Evolutionary conservation across 2,329 filamentous ascomycete species (phyloP), one percentile per base, ranked within the genome.

Genomic region (Curvularia lunata): DNA sequence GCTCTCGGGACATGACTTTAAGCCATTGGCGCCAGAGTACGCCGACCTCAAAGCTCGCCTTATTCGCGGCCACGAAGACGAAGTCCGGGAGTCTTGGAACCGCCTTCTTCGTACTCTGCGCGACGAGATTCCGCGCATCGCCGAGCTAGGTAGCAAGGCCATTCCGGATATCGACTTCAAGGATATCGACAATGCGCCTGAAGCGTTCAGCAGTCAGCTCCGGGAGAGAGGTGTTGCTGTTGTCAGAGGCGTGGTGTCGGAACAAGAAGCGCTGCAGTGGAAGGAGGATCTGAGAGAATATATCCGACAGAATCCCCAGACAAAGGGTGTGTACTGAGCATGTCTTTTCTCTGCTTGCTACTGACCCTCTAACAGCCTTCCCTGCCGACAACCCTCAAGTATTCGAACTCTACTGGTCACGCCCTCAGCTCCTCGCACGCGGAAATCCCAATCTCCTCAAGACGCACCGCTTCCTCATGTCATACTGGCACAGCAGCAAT

Each of bases 201-300:
- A 82, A 23, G 77, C 82, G 1, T 90, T 90, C 71, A 81, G 79
- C 51, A 78, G 78, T 47, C 83, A 85, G 67, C 79, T 88, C 50
- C 82, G 82, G 65, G 85, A 86, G 67, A 84, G 87, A 32, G 81
- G 81, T 18, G 81, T 82, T 1, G 80, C 80, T 3, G 77, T 83
- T 7, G 75, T 83, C 37, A 74, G 80, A 41, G 77, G 79, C 30
- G 80, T 82, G 1, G 67, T 83, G 0, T 68, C 77, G 1, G 71
- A 81, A 59, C 60, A 77, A 18, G 78, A 82, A 61, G 80, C 76
- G 4, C 66, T 82, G 46, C 73, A 74, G 38, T 76, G 79, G 72
- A 83, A 83, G 67, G 72, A 75, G 10, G 77, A 79, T 16, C 42
- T 83, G 27, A 69, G 70, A 54, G 73, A 78, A 25, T 83, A 83